These are phyloP conservation scores for Candida glaebosa DNA, from an alignment of 805 yeast genomes.

Conservation along the genomic window DNA sequence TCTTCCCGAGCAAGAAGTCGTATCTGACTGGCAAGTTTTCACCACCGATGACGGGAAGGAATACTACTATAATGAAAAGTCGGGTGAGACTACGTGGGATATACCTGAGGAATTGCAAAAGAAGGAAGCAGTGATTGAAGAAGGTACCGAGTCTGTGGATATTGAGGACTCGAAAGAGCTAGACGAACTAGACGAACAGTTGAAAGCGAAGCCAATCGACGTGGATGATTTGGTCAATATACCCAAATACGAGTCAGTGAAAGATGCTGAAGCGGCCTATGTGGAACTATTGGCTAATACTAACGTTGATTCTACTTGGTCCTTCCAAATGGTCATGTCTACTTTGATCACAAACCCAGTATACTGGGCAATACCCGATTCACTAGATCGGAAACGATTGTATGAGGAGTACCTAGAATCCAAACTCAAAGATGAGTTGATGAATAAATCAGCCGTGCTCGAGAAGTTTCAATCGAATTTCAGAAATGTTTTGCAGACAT, in stretches of 20 bases:
- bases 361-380: conserved; percentile 66
- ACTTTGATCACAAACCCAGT: conserved; percentile 53
- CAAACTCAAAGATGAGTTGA: conserved; percentile 44
- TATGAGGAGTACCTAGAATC: conserved; percentile 60
- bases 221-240: conserved; percentile 23
- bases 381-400: conserved; percentile 53
- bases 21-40: conserved; percentile 37
- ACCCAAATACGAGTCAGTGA: conserved; percentile 13
- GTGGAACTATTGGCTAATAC: conserved; percentile 49
- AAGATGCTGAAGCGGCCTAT: conserved; percentile 46
- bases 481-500: conserved; percentile 39
- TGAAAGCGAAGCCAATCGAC: conserved; percentile 18
- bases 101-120: conserved; percentile 52
- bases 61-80: conserved; percentile 65
- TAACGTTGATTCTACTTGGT: conserved; percentile 70
- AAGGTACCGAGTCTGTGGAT: conserved; percentile 5
- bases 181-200: conserved; percentile 18
- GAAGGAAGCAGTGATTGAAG: not conserved
- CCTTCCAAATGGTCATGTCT: conserved; percentile 64
- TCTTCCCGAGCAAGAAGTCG: conserved; percentile 52
- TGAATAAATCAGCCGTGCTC: conserved; percentile 49
- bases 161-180: conserved; percentile 6
- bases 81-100: conserved; percentile 78
- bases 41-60: conserved; percentile 53
- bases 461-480: conserved; percentile 59